Conservation (phyloP, 176 grass and related monocot species). For the Rhynchospora pubera region DNA sequence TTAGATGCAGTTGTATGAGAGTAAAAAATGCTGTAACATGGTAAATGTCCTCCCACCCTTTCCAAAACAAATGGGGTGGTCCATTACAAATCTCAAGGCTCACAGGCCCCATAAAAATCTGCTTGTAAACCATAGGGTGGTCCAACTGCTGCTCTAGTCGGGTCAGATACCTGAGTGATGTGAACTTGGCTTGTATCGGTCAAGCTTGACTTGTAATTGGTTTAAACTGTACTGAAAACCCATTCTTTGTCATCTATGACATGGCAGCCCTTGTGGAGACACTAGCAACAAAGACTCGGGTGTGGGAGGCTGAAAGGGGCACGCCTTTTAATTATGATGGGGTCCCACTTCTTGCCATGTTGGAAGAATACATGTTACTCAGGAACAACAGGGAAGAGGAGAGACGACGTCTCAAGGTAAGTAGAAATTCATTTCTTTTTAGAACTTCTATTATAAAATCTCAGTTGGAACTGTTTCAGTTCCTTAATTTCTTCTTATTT, state of each 20-base stretch:
- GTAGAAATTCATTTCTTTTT: not conserved
- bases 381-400: constrained; percentile 79
- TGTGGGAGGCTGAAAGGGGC: constrained; percentile 70
- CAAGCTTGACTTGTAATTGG: not conserved
- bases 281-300: constrained; percentile 53
- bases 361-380: constrained; percentile 75
- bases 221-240: not conserved
- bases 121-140: not conserved
- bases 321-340: constrained; percentile 61
- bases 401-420: constrained; percentile 67
- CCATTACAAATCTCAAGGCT: not conserved
- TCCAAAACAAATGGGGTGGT: not conserved
- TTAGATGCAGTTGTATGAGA: not conserved
- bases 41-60: not conserved
- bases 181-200: not conserved
- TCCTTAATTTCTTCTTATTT: not conserved
- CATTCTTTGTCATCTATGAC: not conserved
- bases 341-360: constrained; percentile 68
- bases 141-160: not conserved
- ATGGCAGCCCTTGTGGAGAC: constrained; percentile 61
- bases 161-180: not conserved
- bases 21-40: not conserved
- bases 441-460: not conserved
- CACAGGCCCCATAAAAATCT: not conserved
- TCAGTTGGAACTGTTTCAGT: not conserved